Conservation (phyloP, 2,329 filamentous ascomycete genomes). For the Paecilomyces dactylethromorphus region DNA sequence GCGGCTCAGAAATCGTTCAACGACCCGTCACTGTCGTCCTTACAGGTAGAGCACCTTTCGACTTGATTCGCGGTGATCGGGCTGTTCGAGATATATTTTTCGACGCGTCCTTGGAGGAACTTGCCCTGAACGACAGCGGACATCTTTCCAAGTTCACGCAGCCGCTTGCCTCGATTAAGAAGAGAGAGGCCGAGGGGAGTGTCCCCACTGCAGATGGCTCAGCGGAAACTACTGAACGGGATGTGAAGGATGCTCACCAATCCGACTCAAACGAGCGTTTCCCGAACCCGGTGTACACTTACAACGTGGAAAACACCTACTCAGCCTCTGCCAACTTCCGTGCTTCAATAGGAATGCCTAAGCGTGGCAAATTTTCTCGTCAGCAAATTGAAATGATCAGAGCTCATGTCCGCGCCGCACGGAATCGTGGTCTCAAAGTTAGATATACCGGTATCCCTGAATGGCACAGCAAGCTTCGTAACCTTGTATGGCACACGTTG, state of each 20-base stretch:
- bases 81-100: conserved; percentile 7
- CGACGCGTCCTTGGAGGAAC: conserved; percentile 8
- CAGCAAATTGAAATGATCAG: conserved; percentile 12
- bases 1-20: conserved; percentile 11
- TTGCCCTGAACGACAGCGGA: background rate
- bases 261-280: background rate
- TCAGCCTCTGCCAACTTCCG: conserved; percentile 9
- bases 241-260: background rate
- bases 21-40: conserved; percentile 19
- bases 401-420: conserved; percentile 11
- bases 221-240: background rate
- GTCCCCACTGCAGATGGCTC: background rate
- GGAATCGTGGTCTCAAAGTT: conserved; percentile 8
- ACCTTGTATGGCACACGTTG: conserved; percentile 9
- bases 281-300: background rate
- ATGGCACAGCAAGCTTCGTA: conserved; percentile 1
- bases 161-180: background rate
- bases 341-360: conserved; percentile 8
- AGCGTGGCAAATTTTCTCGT: conserved; percentile 11
- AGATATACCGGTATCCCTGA: conserved; percentile 10
- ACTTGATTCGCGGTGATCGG: conserved; percentile 2
- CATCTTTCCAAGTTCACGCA: background rate
- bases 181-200: background rate
- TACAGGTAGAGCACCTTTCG: conserved; percentile 5
- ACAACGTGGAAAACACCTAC: background rate